Base-by-base conservation (phyloP, 441 rosid species). In the Mallotus japonicus region DNA sequence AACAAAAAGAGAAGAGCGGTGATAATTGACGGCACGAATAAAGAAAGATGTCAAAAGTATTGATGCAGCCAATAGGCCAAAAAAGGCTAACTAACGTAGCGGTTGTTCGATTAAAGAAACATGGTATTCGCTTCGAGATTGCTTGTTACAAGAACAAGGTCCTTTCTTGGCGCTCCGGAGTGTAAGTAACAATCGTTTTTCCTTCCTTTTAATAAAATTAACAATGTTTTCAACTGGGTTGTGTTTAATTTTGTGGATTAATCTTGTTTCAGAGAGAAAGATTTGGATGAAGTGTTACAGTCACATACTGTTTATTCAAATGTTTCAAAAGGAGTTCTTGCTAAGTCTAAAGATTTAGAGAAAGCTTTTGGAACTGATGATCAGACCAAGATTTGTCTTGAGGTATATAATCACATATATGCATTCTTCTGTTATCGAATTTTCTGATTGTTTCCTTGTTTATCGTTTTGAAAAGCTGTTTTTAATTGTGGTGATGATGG, bases 121-220 rank as follows among this genome's bases (percentile, higher is more conserved):
- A 84, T 63, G 97, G 99, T 3, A 84, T 84, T 68, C 97, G 99
- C 66, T 95, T 93, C 83, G 99, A 95, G 86, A 93, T 93, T 37
- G 98, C 99, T 72, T 93, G 99, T 80, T 95, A 86, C 89, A 92
- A 92, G 88, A 93, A 95, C 82, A 91, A 95, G 83, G 98, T 95
- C 87, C 97, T 95, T 62, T 95, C 98, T 4, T 95, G 99, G 99
- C 99, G 99, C 62, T 90, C 97, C 24, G 87, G 90, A 82, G 97
- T 90, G 99, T 95, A 82, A 85, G 96, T 72, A 42, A 42, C 10
- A 42, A 4, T 44, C 32, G n/a, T 17, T 22, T 13, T 53, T 46
- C 19, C 53, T 20, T 49, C 16, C 47, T 8, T 42, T 37, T 5
- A 42, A 40, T 22, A 9, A 6, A 46, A 15, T 5, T 24, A 46